Base-by-base conservation (phyloP, 2,329 filamentous ascomycete genomes). In the Passalora sequoiae region DNA sequence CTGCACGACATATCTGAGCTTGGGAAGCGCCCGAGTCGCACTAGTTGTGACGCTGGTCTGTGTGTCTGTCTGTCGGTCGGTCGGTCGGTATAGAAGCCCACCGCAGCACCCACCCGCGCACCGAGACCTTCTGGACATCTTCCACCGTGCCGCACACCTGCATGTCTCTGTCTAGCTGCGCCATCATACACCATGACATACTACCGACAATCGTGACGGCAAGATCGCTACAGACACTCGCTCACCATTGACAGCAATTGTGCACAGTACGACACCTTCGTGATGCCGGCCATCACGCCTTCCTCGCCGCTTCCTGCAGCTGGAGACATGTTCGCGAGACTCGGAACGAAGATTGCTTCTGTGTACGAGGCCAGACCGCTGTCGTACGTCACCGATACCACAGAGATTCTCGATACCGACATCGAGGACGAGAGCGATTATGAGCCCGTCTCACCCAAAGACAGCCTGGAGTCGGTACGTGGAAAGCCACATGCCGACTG, bases 361-460 rank as follows among this genome's bases (percentile, higher is more conserved):
- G 80, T 85, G 61, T 84, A 85, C 65, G 73, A 73, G 54, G 31
- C 62, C 24, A 57, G 61, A 38, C 59, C 60, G 28, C 58, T 65
- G 12, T 64, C 65, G 21, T 63, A 61, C 37, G 38, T 77, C 27
- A 89, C 86, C 27, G 75, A 85, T 47, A 78, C 83, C 31, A 91
- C 85, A 16, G 83, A 89, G 58, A 84, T 88, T 53, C 81, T 83
- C 61, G 86, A 89, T 58, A 87, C 84, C 29, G 86, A 91, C 40
- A 72, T 76, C 47, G 86, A 89, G 52, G 81, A 85, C 37, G 63
- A 75, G 44, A 80, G 81, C 57, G 79, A 84, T 30, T 70, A 68
- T 39, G 60, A 61, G 38, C 54, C 58, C 15, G 46, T 47, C 9
- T 84, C 82, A 3, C 80, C 80, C 9, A 76, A 83, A 22, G 67